Base-by-base conservation (phyloP, 768 basidiomycete genomes). In the Gymnopilus dilepis region DNA sequence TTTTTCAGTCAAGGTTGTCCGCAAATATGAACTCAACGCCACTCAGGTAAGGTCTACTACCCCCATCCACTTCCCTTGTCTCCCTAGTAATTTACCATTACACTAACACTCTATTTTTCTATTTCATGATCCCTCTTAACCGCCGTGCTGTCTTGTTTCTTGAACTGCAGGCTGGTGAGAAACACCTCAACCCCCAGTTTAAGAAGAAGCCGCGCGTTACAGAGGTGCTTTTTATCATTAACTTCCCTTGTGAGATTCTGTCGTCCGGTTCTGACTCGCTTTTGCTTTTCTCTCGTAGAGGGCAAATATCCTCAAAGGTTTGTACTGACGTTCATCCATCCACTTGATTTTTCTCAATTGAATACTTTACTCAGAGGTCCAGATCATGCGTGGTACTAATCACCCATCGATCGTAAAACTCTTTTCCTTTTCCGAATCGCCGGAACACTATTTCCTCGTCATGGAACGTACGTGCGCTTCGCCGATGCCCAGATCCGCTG, bases 121-220 rank as follows among this genome's bases (percentile, higher is more conserved):
- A 56, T 69, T 68, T 68, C 68, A 69, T 70, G 71, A 64, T 70
- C 60, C 37, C 53, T 40, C 33, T 33, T 28, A 48, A 45, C 52
- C 19, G 66, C 67, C 71, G 70, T 74, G 67, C 74, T 74, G 67
- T 52, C 63, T 59, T 59, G 63, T 64, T 66, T 59, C 45, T 64
- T 30, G 43, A 64, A 65, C 61, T 55, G 45, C 50, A 97, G 94
- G 89, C 89, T 70, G 92, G 92, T 72, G 91, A 95, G 74, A 97
- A 92, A 77, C 94, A 97, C 78, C 82, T 98, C 74, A 96, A 95
- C 76, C 83, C 89, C 63, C 88, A 92, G 74, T 96, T 97, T 82
- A 96, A 96, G 84, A 95, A 95, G 82, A 94, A 91, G 82, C 94
- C 96, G 83, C 92, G 95, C 83, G 91, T 91, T 74, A 97, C 94